Evolutionary conservation across 176 grass and related monocot species (phyloP), one percentile per base, ranked within the genome.

Genomic region (Oryza brachyantha): DNA sequence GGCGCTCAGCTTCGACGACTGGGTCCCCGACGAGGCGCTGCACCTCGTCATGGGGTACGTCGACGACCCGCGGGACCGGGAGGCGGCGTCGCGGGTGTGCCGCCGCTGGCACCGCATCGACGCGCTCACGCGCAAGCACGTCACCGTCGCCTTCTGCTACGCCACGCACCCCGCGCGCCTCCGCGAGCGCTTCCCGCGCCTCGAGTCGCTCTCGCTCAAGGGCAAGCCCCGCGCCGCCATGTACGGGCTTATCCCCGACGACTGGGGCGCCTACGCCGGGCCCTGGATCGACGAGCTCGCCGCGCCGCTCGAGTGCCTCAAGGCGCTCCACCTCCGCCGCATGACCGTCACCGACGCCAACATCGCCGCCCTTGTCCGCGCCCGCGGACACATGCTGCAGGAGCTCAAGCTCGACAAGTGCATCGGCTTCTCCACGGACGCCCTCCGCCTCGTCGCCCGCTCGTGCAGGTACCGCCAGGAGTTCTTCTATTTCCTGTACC

Each of bases 371-470:
- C 82, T 97, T 34, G 85, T 92, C 29, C 68, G 40, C n/a, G 73
- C 87, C 2, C 88, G 94, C 57, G 94, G 91, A 0, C 76, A 85
- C 59, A 89, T 93, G 75, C 75, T 97, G 29, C 89, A 84, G 72
- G 86, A 82, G 41, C 87, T 97, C 66, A 88, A 88, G 89, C 87
- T 97, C 29, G 94, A 97, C 75, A 93, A 91, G 68, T 97, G 94
- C 89, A 90, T 87, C 36, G 91, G 63, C 3, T 97, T 97, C 73
- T 97, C 91, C 63, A 97, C 94, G 5, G 82, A 94, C 43, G 75
- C 86, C 1, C 94, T 97, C 22, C 80, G 75, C 77, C 82, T 90
- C 59, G 55, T 97, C 54, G 84, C 94, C 6, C 84, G 75, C 27
- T 91, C 86, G 76, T 97, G 91, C 94, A 94, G 91, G 94, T 97